These are phyloP conservation scores for Syzygium grande DNA, from an alignment of 345 rosid species.

Conservation along the genomic window DNA sequence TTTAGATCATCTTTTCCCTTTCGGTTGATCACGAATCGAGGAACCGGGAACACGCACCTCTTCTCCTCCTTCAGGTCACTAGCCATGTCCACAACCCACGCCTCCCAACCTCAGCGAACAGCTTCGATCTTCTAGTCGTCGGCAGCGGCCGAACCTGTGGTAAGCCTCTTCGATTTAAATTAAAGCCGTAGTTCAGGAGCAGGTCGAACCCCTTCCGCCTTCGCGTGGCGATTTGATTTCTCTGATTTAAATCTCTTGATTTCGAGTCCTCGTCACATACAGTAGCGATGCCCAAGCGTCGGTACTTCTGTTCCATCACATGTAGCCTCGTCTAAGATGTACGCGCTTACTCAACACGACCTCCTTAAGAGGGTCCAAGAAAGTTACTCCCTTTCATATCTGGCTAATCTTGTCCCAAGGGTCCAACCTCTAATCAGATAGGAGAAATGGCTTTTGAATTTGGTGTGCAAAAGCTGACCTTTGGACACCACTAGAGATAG, in stretches of 20 bases:
- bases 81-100: not conserved
- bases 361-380: not conserved
- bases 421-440: not conserved
- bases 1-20: not conserved
- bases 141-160: not conserved
- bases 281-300: not conserved
- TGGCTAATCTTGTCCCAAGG: not conserved
- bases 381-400: not conserved
- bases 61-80: not conserved
- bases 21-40: not conserved
- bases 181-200: not conserved
- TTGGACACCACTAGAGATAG: not conserved
- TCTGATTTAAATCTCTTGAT: no score
- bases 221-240: not conserved
- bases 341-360: not conserved
- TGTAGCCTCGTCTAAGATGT: not conserved
- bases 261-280: no score
- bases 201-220: not conserved
- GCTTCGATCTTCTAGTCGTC: not conserved
- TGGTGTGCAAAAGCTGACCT: not conserved
- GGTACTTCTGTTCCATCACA: not conserved
- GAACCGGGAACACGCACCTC: not conserved
- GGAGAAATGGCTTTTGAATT: not conserved
- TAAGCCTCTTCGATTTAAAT: not conserved
- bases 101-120: not conserved